Conservation (phyloP, 1,284 basidiomycete genomes). For the Apiotrichum gamsii region DNA sequence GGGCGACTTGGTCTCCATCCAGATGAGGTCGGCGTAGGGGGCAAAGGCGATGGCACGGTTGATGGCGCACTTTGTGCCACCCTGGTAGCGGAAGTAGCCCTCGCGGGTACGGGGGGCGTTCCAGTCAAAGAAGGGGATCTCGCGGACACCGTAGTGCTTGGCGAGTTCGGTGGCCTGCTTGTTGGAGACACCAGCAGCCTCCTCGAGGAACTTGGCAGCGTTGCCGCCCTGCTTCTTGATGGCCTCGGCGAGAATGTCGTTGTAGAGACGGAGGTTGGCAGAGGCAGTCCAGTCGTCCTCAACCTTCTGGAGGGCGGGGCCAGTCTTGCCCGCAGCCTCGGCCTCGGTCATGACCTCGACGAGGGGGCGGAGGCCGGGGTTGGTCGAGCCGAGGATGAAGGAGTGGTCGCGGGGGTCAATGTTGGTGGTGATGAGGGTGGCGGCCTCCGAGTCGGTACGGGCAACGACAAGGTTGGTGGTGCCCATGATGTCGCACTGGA, state of each 20-base stretch:
- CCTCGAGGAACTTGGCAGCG: constrained; percentile 36
- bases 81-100: constrained; percentile 87
- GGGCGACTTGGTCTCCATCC: constrained; percentile 99
- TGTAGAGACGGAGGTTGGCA: constrained; percentile 75
- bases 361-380: constrained; percentile 61
- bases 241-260: constrained; percentile 65
- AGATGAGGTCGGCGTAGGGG: constrained; percentile 83
- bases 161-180: constrained; percentile 68
- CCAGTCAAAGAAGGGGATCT: constrained; percentile 73
- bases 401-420: constrained; percentile 94
- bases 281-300: constrained; percentile 79
- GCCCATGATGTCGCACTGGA: constrained; percentile 75
- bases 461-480: constrained; percentile 69
- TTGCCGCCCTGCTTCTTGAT: constrained; percentile 59
- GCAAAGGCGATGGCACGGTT: constrained; percentile 89
- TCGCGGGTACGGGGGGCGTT: constrained; percentile 88
- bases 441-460: constrained; percentile 78
- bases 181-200: constrained; percentile 57
- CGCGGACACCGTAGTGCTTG: constrained; percentile 68
- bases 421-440: constrained; percentile 92
- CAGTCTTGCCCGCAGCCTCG: constrained; percentile 70
- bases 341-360: constrained; percentile 78
- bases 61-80: constrained; percentile 90
- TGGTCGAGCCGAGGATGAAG: constrained; percentile 91
- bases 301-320: constrained; percentile 71